Evolutionary conservation across 2,329 filamentous ascomycete genomes (phyloP).

Genomic region (Aspergillus sojae): DNA sequence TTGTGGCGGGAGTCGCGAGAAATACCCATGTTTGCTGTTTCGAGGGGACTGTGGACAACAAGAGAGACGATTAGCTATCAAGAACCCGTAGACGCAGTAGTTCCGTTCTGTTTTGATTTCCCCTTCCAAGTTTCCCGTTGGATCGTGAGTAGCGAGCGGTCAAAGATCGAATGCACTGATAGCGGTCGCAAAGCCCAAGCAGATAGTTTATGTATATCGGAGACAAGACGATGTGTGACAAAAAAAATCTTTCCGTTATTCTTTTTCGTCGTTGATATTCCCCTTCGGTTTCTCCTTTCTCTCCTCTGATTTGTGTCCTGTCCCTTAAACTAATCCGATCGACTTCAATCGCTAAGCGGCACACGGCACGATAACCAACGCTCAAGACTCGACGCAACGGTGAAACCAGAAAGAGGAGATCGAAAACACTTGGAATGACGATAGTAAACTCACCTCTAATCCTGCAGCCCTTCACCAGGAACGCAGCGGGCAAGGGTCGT

Average conservation of each 20-base stretch:
- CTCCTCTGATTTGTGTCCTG: slow-evolving; percentile 7
- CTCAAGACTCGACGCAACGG: slow-evolving; percentile 1
- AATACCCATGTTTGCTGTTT: slow-evolving; percentile 95
- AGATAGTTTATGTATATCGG: neutral
- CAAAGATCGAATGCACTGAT: neutral
- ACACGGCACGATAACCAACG: slow-evolving; percentile 4
- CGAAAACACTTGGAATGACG: slow-evolving; percentile 13
- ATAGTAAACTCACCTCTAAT: slow-evolving; percentile 45
- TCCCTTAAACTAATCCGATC: slow-evolving; percentile 1
- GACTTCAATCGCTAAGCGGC: slow-evolving; percentile 1
- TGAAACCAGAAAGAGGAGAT: slow-evolving; percentile 29
- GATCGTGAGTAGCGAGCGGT: neutral
- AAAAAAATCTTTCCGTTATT: neutral
- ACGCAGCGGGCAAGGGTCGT: slow-evolving; percentile 44
- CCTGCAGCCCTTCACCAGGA: slow-evolving; percentile 50
- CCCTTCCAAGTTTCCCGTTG: neutral
- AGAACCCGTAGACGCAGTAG: neutral
- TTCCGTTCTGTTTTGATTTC: neutral
- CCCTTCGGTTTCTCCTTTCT: neutral
- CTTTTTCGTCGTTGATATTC: neutral
- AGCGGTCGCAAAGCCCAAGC: neutral
- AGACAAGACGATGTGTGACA: neutral
- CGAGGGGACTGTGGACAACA: slow-evolving; percentile 42
- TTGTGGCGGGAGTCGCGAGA: slow-evolving; percentile 99
- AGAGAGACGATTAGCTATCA: slow-evolving; percentile 4